Percentiles rank a stretch among this genome's conserved stretches.
Evolutionary conservation across 1,284 basidiomycete genomes (phyloP).

Genomic region (Agroathelia rolfsii): DNA sequence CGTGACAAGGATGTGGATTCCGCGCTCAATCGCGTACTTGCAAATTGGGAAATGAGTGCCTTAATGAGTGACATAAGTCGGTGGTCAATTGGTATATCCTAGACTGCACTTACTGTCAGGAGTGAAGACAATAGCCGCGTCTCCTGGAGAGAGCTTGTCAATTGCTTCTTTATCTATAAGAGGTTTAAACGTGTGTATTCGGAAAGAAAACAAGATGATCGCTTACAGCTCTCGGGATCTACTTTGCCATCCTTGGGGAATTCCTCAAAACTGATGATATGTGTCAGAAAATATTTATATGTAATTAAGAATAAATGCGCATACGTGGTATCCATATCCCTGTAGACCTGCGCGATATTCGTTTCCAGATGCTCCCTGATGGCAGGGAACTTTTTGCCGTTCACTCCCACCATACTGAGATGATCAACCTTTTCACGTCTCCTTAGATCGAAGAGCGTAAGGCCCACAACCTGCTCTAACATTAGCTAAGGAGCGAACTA

Average conservation of each 20-base stretch:
- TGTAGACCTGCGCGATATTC: constrained; percentile 80
- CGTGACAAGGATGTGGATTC: constrained; percentile 83
- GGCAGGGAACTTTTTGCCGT: constrained; percentile 77
- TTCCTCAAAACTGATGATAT: constrained; percentile 54
- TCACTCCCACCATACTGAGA: constrained; percentile 77
- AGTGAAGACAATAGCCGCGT: constrained; percentile 83
- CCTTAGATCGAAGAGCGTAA: constrained; percentile 85
- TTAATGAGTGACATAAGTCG: constrained; percentile 19
- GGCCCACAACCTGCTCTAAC: constrained; percentile 63
- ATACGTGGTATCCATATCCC: constrained; percentile 75
- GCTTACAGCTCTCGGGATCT: constrained; percentile 76
- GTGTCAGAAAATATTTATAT: constrained; percentile 4
- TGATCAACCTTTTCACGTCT: constrained; percentile 74
- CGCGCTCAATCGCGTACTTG: constrained; percentile 74
- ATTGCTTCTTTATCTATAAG: constrained; percentile 78
- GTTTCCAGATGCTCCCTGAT: constrained; percentile 75
- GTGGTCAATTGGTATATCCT: constrained; percentile 9
- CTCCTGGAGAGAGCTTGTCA: constrained; percentile 66
- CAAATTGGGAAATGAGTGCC: constrained; percentile 84
- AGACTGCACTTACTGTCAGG: constrained; percentile 57
- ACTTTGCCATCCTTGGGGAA: constrained; percentile 65
- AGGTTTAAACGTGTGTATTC: constrained; percentile 1
- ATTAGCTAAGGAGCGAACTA: constrained; percentile 8
- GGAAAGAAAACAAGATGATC: constrained; percentile 7
- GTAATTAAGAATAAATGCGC: constrained; percentile 15